These are phyloP conservation scores for Ilyonectria robusta DNA, from an alignment of 2,329 filamentous ascomycete species.

Conservation along the genomic window DNA sequence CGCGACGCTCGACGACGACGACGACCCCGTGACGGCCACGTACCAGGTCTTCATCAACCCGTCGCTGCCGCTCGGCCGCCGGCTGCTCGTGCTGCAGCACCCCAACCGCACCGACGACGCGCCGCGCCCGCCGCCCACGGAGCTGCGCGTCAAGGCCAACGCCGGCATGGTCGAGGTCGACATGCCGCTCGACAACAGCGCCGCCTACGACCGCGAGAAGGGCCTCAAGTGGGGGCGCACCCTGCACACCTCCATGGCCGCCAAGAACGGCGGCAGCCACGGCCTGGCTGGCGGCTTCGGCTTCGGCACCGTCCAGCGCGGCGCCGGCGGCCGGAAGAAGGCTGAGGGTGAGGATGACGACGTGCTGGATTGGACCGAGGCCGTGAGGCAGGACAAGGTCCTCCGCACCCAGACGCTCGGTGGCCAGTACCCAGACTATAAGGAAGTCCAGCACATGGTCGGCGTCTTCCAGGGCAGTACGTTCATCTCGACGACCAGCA, in stretches of 20 bases:
- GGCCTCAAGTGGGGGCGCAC: conserved; percentile 87
- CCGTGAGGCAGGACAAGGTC: conserved; percentile 78
- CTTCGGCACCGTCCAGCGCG: conserved; percentile 65
- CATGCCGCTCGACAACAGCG: conserved; percentile 81
- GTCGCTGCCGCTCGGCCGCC: conserved; percentile 70
- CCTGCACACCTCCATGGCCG: conserved; percentile 71
- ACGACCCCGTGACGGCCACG: conserved; percentile 78
- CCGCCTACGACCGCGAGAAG: conserved; percentile 86
- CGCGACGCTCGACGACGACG: conserved; percentile 52
- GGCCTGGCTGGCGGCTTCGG: conserved; percentile 82
- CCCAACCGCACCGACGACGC: conserved; percentile 79
- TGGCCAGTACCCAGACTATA: conserved; percentile 80
- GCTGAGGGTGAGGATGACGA: conserved; percentile 62
- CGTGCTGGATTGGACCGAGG: conserved; percentile 74
- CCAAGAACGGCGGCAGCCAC: conserved; percentile 75
- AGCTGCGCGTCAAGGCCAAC: conserved; percentile 85
- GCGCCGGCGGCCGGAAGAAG: conserved; percentile 53
- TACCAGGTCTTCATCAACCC: conserved; percentile 93
- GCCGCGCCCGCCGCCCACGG: conserved; percentile 68
- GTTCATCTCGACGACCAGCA: conserved; percentile 48
- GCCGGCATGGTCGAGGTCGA: conserved; percentile 93
- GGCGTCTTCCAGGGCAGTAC: conserved; percentile 89
- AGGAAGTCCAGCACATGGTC: conserved; percentile 88
- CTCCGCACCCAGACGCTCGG: conserved; percentile 87
- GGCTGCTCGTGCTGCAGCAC: conserved; percentile 89